Base-by-base conservation (phyloP, 441 rosid genomes). In the Hura crepitans region DNA sequence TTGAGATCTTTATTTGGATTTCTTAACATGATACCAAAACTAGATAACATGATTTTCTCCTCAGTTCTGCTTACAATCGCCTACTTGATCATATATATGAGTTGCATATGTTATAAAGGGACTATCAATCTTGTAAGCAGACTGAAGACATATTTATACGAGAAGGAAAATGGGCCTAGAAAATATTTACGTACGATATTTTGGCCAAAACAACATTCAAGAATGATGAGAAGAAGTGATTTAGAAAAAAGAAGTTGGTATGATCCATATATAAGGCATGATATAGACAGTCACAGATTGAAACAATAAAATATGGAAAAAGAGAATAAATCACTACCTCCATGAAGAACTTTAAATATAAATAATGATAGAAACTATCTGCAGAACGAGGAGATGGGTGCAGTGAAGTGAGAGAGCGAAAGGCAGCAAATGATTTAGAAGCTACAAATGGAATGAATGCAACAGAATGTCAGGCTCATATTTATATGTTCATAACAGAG, bases 401-500 rank as follows among this genome's bases (percentile, higher is more conserved):
- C 28, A 20, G 42, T 15, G 27, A 69, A 56, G 63, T 27, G 55
- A 53, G 37, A 18, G 68, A 43, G n/a, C 49, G 2, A 37, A 61
- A 46, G n/a, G 9, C 14, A 33, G 6, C 13, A 31, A 58, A 57
- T 62, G 49, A 39, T 39, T 12, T 12, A 37, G 61, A 51, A 54
- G 62, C 59, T 51, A 50, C 30, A 51, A 42, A 42, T 42, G 45
- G 62, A 71, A 50, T 25, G 59, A 71, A 71, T 71, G 62, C 27
- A 60, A 51, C 69, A 71, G 62, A 64, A 53, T 22, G 75, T 12
- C 57, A 31, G 63, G 47, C 31, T 22, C 33, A 39, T 62, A 71
- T 63, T 25, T 71, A 71, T 63, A 63, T 63, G n/a, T n/a, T n/a
- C n/a, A 54, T 17, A 46, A 6, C 59, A 11, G 60, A 37, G 30